Evolutionary conservation across 2,329 filamentous ascomycete genomes (phyloP), one percentile per base, ranked within the genome.

Genomic region (Phaeosphaeriaceae sp.): DNA sequence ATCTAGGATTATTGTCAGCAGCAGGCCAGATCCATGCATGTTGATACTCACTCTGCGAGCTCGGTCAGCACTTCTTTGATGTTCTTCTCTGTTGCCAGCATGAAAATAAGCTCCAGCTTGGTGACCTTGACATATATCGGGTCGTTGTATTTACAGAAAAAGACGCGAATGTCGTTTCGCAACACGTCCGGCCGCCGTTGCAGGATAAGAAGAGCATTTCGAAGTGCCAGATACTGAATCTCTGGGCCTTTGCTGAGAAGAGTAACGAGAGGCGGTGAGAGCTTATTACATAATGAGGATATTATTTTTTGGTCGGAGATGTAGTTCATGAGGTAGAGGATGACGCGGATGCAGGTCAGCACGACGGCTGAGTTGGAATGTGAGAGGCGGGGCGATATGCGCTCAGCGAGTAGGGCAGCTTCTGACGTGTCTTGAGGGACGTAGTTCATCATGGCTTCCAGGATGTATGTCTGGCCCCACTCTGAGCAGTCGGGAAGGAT

Each of bases 141-240:
- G 74, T 99, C 95, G 77, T 99, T 99, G 80, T 99, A 99, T 84
- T 99, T 99, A 88, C 95, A 99, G 80, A 99, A 99, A 81, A 99
- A 99, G 31, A 99, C 95, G 48, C 95, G 88, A 62, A 99, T 98
- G 77, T 99, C 95, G 78, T 97, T 98, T 63, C 93, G 88, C 53
- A 99, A 80, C 9, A 99, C 94, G 72, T 98, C 95, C 0, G 95
- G 95, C 55, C 94, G 86, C 69, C 94, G 86, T 77, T 99, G 95
- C 52, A 99, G 82, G 67, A 99, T 99, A 15, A 99, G 84, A 1
- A 99, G 85, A 0, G 95, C 95, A 74, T 99, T 99, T 62, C 95
- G 86, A 19, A 99, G 85, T 0, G 95, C 95, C 7, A 99, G 85
- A 74, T 99, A 99, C 76, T 99, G 95, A n/a, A 99, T 95, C 76